phyloP scores from a whole-genome alignment of 257 asterid genomes.

The Fraxinus cuspidata region DNA sequence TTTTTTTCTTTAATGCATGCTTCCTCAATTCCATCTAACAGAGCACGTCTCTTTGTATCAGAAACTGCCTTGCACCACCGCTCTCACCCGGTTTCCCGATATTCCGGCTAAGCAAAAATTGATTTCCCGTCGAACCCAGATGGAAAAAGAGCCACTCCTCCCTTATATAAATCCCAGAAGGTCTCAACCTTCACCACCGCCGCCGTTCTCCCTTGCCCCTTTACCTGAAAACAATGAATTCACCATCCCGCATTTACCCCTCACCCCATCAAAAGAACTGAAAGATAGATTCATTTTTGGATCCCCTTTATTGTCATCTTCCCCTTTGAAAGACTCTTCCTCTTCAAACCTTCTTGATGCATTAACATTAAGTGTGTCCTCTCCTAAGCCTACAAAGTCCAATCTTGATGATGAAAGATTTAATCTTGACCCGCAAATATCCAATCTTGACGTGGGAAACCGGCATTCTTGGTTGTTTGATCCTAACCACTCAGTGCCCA shows the following conservation, averaged over 20 bases:
- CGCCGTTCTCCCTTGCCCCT: conserved; percentile 54
- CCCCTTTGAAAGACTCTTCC: conserved; percentile 36
- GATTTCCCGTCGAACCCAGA: conserved; percentile 28
- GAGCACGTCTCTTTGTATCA: not conserved
- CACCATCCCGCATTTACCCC: conserved; percentile 51
- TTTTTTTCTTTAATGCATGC: not conserved
- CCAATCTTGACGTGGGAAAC: conserved; percentile 41
- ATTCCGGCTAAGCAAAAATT: conserved; percentile 15
- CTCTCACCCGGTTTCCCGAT: conserved; percentile 14
- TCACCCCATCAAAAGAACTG: conserved; percentile 65
- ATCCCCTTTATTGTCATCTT: conserved; percentile 47
- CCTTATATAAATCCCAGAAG: conserved; percentile 38
- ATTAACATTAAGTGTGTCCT: conserved; percentile 31
- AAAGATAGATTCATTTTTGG: conserved; percentile 78
- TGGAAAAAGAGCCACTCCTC: conserved; percentile 83
- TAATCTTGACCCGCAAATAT: conserved; percentile 19
- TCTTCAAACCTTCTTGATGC: conserved; percentile 50
- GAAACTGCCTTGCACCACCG: not conserved
- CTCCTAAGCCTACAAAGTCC: conserved; percentile 31
- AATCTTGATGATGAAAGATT: conserved; percentile 33
- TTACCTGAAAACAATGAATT: conserved; percentile 65
- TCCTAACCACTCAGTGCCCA: conserved; percentile 51
- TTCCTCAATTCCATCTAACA: not conserved
- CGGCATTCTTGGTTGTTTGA: conserved; percentile 62
- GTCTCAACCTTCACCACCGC: conserved; percentile 31